Conservation (phyloP, 148 eudicot genomes). For the Cornus florida region DNA sequence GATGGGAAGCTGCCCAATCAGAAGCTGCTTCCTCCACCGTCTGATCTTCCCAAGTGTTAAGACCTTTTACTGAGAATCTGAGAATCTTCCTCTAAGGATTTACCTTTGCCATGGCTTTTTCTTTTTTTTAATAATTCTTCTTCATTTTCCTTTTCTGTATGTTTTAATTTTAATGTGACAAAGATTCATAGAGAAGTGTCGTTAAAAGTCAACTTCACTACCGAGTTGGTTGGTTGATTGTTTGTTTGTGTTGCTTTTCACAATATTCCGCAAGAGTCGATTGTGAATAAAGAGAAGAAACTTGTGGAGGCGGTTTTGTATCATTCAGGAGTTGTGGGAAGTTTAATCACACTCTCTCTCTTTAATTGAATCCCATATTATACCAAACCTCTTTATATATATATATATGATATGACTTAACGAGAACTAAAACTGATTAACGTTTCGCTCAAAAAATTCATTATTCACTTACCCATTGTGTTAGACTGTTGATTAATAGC, state of each 20-base stretch:
- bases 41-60: constrained; percentile 62
- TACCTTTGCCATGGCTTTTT: background rate
- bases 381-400: no score
- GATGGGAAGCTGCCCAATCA: constrained; percentile 63
- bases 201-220: background rate
- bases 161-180: background rate
- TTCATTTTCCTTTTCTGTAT: background rate
- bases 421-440: no score
- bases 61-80: constrained; percentile 4
- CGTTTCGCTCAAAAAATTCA: no score
- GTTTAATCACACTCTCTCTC: no score
- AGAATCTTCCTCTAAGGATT: background rate
- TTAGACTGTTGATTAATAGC: no score
- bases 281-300: no score
- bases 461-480: no score
- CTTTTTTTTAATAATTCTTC: no score
- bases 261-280: background rate
- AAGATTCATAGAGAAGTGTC: background rate
- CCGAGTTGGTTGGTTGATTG: background rate
- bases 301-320: no score
- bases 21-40: constrained; percentile 64
- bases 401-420: no score
- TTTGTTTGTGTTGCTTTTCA: background rate
- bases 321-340: no score
- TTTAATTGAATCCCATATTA: no score